Evolutionary conservation across 2,329 filamentous ascomycete genomes (phyloP).

Genomic region (Dendrostoma leiphaemia): DNA sequence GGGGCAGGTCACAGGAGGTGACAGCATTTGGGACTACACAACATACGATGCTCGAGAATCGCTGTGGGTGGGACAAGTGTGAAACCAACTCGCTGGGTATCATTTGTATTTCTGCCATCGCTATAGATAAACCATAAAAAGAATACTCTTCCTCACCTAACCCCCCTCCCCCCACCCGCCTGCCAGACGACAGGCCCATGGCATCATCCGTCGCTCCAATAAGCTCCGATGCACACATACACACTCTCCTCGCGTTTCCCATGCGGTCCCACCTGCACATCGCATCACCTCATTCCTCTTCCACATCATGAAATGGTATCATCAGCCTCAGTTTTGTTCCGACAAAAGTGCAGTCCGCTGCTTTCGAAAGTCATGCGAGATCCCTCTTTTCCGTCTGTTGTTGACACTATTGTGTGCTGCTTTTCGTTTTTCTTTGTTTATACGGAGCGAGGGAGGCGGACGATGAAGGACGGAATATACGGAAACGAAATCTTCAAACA

Average conservation of each 20-base stretch:
- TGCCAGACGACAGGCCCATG: too few relatives aligned
- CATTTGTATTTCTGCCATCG: constrained; percentile 22
- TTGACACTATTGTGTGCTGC: constrained; percentile 6
- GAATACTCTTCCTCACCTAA: constrained; percentile 9
- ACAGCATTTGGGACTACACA: too few relatives aligned
- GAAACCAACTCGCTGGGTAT: constrained; percentile 16
- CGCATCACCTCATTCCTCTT: constrained; percentile 1
- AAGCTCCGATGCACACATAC: constrained; percentile 4
- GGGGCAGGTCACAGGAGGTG: too few relatives aligned
- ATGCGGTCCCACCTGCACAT: not conserved
- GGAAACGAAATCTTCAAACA: constrained; percentile 9
- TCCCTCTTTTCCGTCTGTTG: constrained; percentile 5
- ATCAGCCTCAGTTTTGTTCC: constrained; percentile 6
- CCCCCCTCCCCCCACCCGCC: not conserved
- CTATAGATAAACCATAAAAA: constrained; percentile 19
- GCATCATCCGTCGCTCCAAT: constrained; percentile 1
- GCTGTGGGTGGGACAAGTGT: too few relatives aligned
- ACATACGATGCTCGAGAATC: too few relatives aligned
- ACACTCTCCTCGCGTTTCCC: constrained; percentile 6
- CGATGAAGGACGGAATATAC: constrained; percentile 12
- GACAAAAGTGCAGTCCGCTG: not conserved
- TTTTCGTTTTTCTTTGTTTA: constrained; percentile 10
- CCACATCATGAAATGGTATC: constrained; percentile 17
- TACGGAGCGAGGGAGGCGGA: not conserved
- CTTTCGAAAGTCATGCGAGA: constrained; percentile 6